These are phyloP conservation scores for Komagataella pseudopastoris DNA, from an alignment of 805 yeast species.

Conservation along the genomic window DNA sequence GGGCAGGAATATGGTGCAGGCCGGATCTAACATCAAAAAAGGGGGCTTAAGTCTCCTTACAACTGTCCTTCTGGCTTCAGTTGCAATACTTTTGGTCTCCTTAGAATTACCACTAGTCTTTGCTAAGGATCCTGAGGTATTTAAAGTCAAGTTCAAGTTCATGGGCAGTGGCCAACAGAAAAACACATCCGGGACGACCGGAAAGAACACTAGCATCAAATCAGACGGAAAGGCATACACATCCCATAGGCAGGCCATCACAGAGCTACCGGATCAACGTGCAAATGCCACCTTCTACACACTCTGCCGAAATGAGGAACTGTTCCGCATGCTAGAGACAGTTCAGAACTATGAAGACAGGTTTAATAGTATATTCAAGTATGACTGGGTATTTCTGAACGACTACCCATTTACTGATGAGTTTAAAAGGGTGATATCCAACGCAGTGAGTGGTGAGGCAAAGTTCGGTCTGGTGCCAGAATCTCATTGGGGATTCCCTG, in stretches of 20 bases:
- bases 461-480: slow-evolving; percentile 48
- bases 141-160: neutral
- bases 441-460: slow-evolving; percentile 43
- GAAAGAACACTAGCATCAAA: neutral
- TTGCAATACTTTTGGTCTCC: neutral
- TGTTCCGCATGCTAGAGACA: slow-evolving; percentile 41
- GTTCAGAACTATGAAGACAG: slow-evolving; percentile 52
- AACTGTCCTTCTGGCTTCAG: neutral
- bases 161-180: neutral
- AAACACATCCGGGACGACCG: neutral
- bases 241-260: neutral
- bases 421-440: slow-evolving; percentile 34
- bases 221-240: neutral
- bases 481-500: slow-evolving; percentile 63
- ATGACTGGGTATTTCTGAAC: slow-evolving; percentile 74
- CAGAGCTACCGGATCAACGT: slow-evolving; percentile 6
- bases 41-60: neutral
- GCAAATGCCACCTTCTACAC: slow-evolving; percentile 60
- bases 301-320: slow-evolving; percentile 55
- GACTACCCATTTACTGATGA: slow-evolving; percentile 48
- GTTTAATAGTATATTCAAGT: slow-evolving; percentile 46
- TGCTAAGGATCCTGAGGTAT: neutral
- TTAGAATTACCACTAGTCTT: neutral
- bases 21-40: neutral
- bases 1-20: neutral